Evolutionary conservation across 31 red algal species (phyloP), one percentile per base, ranked within the genome.

Genomic region (Odonthalia washingtoniensis): DNA sequence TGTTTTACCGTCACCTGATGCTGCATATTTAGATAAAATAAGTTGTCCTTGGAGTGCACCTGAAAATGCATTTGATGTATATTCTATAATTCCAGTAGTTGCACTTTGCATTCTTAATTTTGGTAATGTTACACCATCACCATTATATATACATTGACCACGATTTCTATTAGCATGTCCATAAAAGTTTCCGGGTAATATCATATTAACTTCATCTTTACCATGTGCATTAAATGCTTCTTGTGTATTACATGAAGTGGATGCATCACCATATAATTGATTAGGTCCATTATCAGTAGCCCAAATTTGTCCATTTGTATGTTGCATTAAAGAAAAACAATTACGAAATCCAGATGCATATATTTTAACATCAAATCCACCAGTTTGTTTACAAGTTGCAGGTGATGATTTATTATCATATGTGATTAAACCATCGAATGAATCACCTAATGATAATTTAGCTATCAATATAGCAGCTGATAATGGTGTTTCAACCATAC

Each of bases 161-260:
- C 90, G 83, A 69, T 87, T 87, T 60, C 90, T 72, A 65, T 93
- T 93, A 4, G 90, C 83, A 65, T 93, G 90, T 32, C 90, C 90
- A 39, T 87, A 87, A 41, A 76, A 93, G 2, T n/a, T 65, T 24
- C 90, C 90, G 0, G 17, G 39, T 1, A 67, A 37, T 1, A 93
- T 32, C 44, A 75, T 5, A 38, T 82, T 70, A n/a, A 93, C 61
- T 73, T 87, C 70, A 46, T 93, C 90, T 37, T 87, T 87, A 38
- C 9, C 66, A 12, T 6, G 28, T 5, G 40, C 49, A 21, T 31
- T 3, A 42, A 76, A 74, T 46, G 65, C 40, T 12, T 39, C 77
- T 72, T 74, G 44, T 24, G 34, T 30, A 1, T 16, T 37, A 62
- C 82, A 87, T 16, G 40, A 34, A 12, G 76, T 82, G 34, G 44